Base-by-base conservation (phyloP, 495 filamentous ascomycete species). In the Penicillium nucicola region DNA sequence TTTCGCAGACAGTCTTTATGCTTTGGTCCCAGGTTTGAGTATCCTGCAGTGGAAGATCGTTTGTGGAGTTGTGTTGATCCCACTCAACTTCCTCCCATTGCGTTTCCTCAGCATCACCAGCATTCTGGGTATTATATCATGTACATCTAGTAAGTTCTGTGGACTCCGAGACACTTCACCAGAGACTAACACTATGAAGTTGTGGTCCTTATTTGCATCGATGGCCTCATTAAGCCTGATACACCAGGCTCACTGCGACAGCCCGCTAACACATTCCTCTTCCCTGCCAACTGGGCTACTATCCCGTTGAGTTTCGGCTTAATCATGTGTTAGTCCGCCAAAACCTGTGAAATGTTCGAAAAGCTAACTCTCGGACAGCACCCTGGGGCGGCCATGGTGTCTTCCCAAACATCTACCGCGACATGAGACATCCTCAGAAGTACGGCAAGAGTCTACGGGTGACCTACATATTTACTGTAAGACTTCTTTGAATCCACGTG, bases 351-450 rank as follows among this genome's bases (percentile, higher is more conserved):
- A n/a, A 1, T 23, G 31, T 28, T 13, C 10, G 13, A 7, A 6
- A 18, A 13, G 19, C 42, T 46, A 57, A 56, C 22, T 6, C 8
- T 10, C 23, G 1, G 23, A 42, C 47, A 81, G 78, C 91, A 19
- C 91, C 92, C 1, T 98, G 91, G 90, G 93, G 93, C 55, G 93
- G 93, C 7, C 93, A 97, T 63, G 80, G 83, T 45, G 93, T 98
- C 22, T 96, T 98, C 62, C 93, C 93, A 2, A 96, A 95, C 60
- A 96, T 98, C 60, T 98, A 96, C 66, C 81, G 91, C 43, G 93
- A 98, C 70, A 98, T 98, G 93, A 79, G 93, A 53, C 93, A 97
- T 65, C 91, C 93, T 0, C 77, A 87, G 38, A 93, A 90, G 61
- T 97, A 93, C 65, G 77, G 75, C 17, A 81, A 80, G 65, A 86